These are phyloP conservation scores for Phytophthora constricta DNA, from an alignment of 352 stramenopile species.

Conservation along the genomic window DNA sequence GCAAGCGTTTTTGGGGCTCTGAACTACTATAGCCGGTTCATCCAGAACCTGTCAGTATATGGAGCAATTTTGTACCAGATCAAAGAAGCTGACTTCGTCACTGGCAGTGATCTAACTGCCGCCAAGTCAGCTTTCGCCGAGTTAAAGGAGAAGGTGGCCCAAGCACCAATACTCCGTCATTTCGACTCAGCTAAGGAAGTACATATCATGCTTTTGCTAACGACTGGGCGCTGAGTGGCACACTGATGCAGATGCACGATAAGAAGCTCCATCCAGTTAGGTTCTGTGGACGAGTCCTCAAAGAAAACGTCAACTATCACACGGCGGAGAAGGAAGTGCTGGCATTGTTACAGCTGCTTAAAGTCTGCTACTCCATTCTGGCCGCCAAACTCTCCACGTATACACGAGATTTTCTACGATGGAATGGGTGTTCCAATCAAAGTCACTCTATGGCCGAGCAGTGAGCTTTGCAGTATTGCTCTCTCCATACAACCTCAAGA, in stretches of 20 bases:
- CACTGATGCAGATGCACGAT: not conserved
- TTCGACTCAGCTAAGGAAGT: not conserved
- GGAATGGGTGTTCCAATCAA: not conserved
- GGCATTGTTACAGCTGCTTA: not conserved
- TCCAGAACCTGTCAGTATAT: not conserved
- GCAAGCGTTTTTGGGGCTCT: not conserved
- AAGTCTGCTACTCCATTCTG: not conserved
- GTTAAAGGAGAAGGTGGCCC: not conserved
- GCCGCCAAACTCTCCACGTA: not conserved
- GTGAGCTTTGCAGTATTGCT: not conserved
- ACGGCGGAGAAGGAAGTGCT: slow-evolving; percentile 8
- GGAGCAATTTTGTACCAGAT: not conserved
- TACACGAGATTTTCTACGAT: slow-evolving; percentile 1
- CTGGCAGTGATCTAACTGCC: not conserved
- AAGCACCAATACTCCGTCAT: not conserved
- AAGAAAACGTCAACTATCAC: not conserved
- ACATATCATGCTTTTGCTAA: not conserved
- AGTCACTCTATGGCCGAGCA: not conserved
- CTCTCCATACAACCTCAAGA: not conserved
- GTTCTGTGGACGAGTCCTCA: slow-evolving; percentile 8
- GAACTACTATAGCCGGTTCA: not conserved
- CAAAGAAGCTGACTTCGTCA: not conserved
- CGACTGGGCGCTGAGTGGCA: not conserved
- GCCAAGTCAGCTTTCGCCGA: not conserved
- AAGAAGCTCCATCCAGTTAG: not conserved